Evolutionary conservation across 202 grass and related monocot species (phyloP), one percentile per base, ranked within the genome.

Genomic region (Setaria viridis): DNA sequence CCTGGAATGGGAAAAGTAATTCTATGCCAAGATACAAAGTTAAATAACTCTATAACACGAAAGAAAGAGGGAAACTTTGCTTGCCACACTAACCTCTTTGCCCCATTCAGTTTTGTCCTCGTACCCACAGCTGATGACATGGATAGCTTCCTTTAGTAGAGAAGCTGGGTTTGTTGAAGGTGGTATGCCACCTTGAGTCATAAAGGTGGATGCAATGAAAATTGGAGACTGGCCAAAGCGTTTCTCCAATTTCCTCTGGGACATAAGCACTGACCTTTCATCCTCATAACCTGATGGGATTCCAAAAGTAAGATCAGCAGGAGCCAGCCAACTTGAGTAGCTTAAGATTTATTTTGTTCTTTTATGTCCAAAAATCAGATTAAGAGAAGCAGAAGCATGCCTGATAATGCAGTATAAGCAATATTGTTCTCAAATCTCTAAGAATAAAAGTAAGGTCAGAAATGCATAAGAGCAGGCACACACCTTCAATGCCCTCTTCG

Each of bases 31-130:
- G 0, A 48, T 11, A 42, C 6, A 0, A 72, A 70, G 48, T 80
- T 35, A 60, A 59, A 83, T 20, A 80, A 65, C 2, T 80, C 55
- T 46, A 50, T 0, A 9, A 54, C 25, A 81, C 5, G 11, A 67
- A 67, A 77, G 11, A 25, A 81, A 21, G 5, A 74, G 29, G 50
- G 13, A 74, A 82, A 78, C 9, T 78, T 60, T 51, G 39, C 62
- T 70, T 73, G 37, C 10, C 39, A 51, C 11, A 90, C 93, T 87
- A 83, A 99, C 97, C 97, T 99, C 97, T 90, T 99, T 99, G 35
- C 97, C 97, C 97, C 97, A 99, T 88, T 99, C 97, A 41, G 97
- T 99, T 82, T 97, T 99, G 87, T 99, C 97, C 88, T 99, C 97
- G 4, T 94, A 99, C 11, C 97, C 97, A 91, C 97, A 99, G 74